Evolutionary conservation across 495 filamentous ascomycete species (phyloP), one percentile per base, ranked within the genome.

Genomic region (Xylaria sp.): DNA sequence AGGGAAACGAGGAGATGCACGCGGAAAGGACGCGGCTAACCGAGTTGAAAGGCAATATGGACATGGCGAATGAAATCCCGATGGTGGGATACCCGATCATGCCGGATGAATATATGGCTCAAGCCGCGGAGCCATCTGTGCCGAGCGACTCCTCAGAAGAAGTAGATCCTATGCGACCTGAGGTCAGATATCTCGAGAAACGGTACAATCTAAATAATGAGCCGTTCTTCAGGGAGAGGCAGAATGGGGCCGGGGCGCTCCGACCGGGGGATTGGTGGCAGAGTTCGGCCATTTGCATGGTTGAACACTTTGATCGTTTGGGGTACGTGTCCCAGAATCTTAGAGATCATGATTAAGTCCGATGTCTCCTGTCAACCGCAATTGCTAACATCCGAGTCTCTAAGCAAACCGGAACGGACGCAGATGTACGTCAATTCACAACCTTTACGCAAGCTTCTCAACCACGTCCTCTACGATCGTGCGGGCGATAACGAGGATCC

Each of bases 391-490:
- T 53, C 12, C 29, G 21, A 15, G 1, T 53, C 24, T 29, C 29
- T n/a, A n/a, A 53, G 48, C 63, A 15, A 55, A 15, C 3, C 12
- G 6, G 31, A 40, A 29, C 19, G 5, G 31, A 77, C 75, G 14
- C 63, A 64, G 8, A 50, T 83, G 33, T 76, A 80, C 41, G 72
- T 83, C 48, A 80, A 83, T 57, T 64, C 76, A 9, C 65, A 75
- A 31, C 76, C 75, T 3, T 75, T 83, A n/a, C 69, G 78, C 11
- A 70, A 79, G 69, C 71, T 83, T 1, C 70, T 80, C 43, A 48
- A 37, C 26, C 76, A 81, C 26, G 74, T 80, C 50, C 72, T 82
- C 46, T 1, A 58, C 55, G 12, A n/a, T 12, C n/a, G 14, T 4
- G 19, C 15, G 5, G 72, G 72, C 1, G 74, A 79, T 26, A 80